These are phyloP conservation scores for Diplodia seriata DNA, from an alignment of 2,329 filamentous ascomycete species.

Conservation along the genomic window DNA sequence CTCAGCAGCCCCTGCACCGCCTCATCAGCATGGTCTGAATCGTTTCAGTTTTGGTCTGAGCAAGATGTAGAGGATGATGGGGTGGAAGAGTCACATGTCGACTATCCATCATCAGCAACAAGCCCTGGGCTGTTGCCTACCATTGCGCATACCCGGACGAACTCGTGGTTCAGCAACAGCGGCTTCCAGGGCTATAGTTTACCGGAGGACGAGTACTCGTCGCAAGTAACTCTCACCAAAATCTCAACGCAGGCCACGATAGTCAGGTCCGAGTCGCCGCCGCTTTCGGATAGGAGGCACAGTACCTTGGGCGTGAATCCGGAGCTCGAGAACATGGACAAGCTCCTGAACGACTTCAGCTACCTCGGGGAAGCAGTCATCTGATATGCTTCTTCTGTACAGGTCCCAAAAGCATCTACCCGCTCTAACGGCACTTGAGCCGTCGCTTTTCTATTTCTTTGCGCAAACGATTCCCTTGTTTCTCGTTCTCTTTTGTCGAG, in stretches of 20 bases:
- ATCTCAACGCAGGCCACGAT: constrained; percentile 23
- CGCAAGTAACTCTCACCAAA: constrained; percentile 42
- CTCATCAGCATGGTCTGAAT: constrained; percentile 6
- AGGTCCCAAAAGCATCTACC: neutral
- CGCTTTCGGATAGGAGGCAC: constrained; percentile 2
- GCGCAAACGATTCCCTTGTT: neutral
- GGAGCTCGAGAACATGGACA: constrained; percentile 17
- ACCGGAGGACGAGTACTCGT: constrained; percentile 40
- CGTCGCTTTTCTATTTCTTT: neutral
- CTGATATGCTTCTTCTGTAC: constrained; percentile 3
- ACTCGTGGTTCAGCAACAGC: constrained; percentile 17
- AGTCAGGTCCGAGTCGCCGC: constrained; percentile 13
- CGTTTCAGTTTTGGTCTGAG: constrained; percentile 14
- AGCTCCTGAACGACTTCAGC: constrained; percentile 29
- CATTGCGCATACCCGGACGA: constrained; percentile 1
- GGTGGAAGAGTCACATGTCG: neutral
- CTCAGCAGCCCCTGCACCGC: constrained; percentile 8
- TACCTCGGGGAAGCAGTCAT: constrained; percentile 23
- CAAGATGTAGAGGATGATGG: constrained; percentile 1
- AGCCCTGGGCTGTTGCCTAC: constrained; percentile 15
- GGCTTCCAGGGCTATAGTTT: constrained; percentile 46
- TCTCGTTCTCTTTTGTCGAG: neutral
- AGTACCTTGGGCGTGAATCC: constrained; percentile 2
- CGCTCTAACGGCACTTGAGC: constrained; percentile 6
- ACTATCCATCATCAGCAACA: constrained; percentile 3